Conservation (phyloP, 768 basidiomycete species). For the Harrya chromipes region DNA sequence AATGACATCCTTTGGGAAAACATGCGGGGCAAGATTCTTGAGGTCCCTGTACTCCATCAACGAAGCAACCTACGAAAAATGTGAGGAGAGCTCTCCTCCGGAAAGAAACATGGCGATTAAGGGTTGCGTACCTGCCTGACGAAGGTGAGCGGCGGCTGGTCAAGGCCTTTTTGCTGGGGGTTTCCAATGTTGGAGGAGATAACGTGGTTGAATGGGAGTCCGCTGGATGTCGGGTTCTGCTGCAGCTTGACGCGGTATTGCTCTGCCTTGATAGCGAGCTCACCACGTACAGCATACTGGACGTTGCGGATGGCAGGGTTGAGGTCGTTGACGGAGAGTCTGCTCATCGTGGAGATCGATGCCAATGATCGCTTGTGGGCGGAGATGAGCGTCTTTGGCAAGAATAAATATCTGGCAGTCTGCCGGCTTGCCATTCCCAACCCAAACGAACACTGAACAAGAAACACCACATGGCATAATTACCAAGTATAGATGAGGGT, state of each 20-base stretch:
- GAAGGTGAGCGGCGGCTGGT: constrained; percentile 92
- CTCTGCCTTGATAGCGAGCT: constrained; percentile 94
- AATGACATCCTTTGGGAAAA: constrained; percentile 84
- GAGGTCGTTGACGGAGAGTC: constrained; percentile 66
- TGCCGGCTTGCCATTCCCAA: constrained; percentile 13
- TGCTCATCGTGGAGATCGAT: constrained; percentile 40
- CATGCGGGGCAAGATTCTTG: constrained; percentile 66
- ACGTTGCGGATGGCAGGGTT: constrained; percentile 86
- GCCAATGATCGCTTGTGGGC: not conserved
- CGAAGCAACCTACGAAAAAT: constrained; percentile 65
- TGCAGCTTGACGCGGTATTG: constrained; percentile 70
- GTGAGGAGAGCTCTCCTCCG: constrained; percentile 4
- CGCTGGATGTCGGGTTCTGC: constrained; percentile 39
- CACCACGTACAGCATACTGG: constrained; percentile 96
- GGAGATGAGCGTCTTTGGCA: not conserved
- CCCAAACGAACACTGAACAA: not conserved
- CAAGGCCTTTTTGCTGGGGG: constrained; percentile 92
- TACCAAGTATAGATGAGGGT: not conserved
- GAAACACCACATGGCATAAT: not conserved
- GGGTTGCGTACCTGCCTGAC: constrained; percentile 69
- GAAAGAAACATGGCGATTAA: too few relatives aligned
- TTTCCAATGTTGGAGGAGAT: constrained; percentile 98
- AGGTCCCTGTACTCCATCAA: constrained; percentile 91
- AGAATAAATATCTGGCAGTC: not conserved
- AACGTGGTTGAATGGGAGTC: constrained; percentile 81